Percentiles rank a stretch among this genome's conserved stretches.
These are phyloP conservation scores for Tillandsia fasciculata DNA, from an alignment of 176 grass and related monocot genomes.

Conservation along the genomic window DNA sequence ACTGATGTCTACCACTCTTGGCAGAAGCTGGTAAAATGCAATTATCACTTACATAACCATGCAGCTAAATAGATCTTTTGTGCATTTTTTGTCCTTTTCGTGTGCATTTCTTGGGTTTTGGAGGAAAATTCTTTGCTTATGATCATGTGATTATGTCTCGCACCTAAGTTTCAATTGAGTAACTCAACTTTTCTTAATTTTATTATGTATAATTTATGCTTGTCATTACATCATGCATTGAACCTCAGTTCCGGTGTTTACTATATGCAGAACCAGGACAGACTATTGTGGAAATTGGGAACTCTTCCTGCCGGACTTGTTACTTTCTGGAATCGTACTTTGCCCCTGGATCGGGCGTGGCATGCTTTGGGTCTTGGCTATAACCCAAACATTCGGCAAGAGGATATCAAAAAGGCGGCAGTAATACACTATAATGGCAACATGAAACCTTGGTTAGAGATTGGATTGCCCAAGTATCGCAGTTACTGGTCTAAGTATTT, in stretches of 20 bases:
- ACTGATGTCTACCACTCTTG: conserved; percentile 73
- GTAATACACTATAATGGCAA: conserved; percentile 96
- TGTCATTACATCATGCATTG: background rate
- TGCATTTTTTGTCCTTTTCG: conserved; percentile 1
- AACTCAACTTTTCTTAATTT: conserved; percentile 9
- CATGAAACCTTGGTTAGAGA: conserved; percentile 90
- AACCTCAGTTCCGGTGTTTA: background rate
- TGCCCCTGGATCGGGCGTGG: conserved; percentile 56
- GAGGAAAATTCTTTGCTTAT: background rate
- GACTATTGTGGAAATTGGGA: conserved; percentile 77
- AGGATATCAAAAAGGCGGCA: conserved; percentile 43
- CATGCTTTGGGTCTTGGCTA: conserved; percentile 82
- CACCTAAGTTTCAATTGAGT: background rate
- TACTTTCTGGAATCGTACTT: conserved; percentile 75
- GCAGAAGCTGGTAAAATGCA: conserved; percentile 54
- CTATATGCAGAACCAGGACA: conserved; percentile 54
- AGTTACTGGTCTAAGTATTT: conserved; percentile 70
- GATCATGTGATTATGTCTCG: background rate
- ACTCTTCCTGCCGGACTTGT: conserved; percentile 77
- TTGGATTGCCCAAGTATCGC: conserved; percentile 59
- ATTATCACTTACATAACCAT: too few relatives aligned
- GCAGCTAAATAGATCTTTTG: conserved; percentile 8
- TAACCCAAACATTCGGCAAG: conserved; percentile 64
- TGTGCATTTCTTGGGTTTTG: background rate
- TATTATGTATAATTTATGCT: background rate